Evolutionary conservation across 768 basidiomycete species (phyloP), one percentile per base, ranked within the genome.

Genomic region (Amyloporia xantha): DNA sequence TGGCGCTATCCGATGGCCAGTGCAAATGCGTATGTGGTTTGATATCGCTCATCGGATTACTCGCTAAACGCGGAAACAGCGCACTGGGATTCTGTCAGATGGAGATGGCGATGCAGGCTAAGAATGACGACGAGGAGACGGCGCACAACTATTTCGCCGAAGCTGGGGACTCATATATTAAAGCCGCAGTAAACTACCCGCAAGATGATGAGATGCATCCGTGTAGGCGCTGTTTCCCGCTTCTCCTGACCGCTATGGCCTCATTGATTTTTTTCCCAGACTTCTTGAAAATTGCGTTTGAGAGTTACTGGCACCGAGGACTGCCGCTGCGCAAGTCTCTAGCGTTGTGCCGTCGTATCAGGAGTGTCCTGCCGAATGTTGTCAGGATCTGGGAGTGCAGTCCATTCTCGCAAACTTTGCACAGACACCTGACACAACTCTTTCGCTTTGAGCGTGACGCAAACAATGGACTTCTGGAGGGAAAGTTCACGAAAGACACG

Each of bases 201-300:
- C 56, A 61, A 17, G 74, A 76, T 50, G 72, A 74, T 37, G 69
- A 74, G 58, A 49, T 59, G 21, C 59, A 62, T 43, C 52, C 59
- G 3, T 57, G 59, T 56, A 44, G 41, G 64, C 54, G 6, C 19
- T 23, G 12, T 24, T 36, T 43, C 45, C 10, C 20, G 23, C 37
- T 12, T 41, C 9, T 28, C 15, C n/a, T 43, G 20, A 5, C 24
- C 41, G 19, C 24, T 19, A 21, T 24, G 21, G 10, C 33, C n/a
- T n/a, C n/a, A n/a, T n/a, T 10, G 33, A 7, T 21, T 6, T 39
- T 21, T 43, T 10, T 38, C 37, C 35, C 41, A 56, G 47, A 53
- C 50, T 52, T 49, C 41, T 57, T 68, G 36, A 62, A 62, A 48
- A 51, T 66, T 24, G 59, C 66, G 10, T 58, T 71, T 24, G 68